Evolutionary conservation across 2,329 filamentous ascomycete species (phyloP).

Genomic region (Cordyceps cateniannulata): DNA sequence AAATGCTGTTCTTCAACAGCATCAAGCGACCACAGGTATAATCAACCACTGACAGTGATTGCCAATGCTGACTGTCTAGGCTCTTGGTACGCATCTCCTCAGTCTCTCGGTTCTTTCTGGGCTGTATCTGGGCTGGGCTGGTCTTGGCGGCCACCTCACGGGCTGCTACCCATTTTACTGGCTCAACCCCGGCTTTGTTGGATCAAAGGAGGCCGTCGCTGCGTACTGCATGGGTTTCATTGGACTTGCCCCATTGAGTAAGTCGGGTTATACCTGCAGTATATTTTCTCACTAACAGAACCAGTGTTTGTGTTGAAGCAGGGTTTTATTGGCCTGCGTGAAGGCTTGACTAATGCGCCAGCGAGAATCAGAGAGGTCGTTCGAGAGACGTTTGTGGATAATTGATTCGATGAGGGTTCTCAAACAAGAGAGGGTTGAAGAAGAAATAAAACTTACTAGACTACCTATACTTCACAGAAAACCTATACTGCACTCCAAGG

Average conservation of each 20-base stretch:
- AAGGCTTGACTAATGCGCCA: slow-evolving; percentile 18
- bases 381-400: not conserved
- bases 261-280: slow-evolving; percentile 21
- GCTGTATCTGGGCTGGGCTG: slow-evolving; percentile 44
- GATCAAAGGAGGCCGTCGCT: slow-evolving; percentile 36
- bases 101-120: slow-evolving; percentile 34
- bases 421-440: not conserved
- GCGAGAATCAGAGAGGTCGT: not conserved
- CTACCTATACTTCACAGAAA: not conserved
- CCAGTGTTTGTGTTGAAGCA: slow-evolving; percentile 44
- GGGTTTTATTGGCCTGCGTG: slow-evolving; percentile 43
- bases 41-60: not conserved
- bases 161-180: slow-evolving; percentile 44
- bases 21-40: slow-evolving; percentile 45
- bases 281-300: not conserved
- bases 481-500: not conserved
- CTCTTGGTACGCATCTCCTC: slow-evolving; percentile 36
- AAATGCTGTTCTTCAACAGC: slow-evolving; percentile 45
- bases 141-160: slow-evolving; percentile 39
- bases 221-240: slow-evolving; percentile 40
- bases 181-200: slow-evolving; percentile 39
- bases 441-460: not conserved
- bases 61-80: slow-evolving; percentile 26
- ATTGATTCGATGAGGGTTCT: not conserved
- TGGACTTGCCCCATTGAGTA: slow-evolving; percentile 37